Conservation (phyloP, 2,329 filamentous ascomycete genomes). For the Trichoderma sp. region DNA sequence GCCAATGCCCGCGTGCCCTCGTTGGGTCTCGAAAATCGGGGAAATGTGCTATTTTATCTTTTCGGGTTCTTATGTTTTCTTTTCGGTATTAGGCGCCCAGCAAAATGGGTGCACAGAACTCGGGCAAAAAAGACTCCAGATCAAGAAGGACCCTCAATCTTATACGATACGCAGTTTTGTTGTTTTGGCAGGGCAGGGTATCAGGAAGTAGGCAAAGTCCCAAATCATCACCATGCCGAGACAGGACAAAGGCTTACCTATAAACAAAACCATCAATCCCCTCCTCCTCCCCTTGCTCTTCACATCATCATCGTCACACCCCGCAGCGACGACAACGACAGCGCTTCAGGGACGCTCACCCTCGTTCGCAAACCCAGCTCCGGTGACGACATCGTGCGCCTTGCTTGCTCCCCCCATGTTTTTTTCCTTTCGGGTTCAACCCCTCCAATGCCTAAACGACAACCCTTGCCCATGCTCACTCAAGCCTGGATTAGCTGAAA, state of each 20-base stretch:
- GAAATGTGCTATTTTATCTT: background rate
- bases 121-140: background rate
- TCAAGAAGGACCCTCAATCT: background rate
- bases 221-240: background rate
- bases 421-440: background rate
- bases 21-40: background rate
- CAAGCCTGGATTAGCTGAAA: background rate
- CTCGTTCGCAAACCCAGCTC: background rate
- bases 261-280: background rate
- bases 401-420: background rate
- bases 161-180: background rate
- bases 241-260: background rate
- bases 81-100: background rate
- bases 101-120: background rate
- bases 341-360: conserved; percentile 1
- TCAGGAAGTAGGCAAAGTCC: background rate
- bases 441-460: conserved; percentile 4
- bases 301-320: background rate
- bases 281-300: background rate
- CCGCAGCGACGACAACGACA: background rate
- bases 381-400: conserved; percentile 17
- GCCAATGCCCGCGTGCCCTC: background rate
- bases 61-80: background rate
- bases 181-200: background rate
- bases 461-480: background rate